Base-by-base conservation (phyloP, 768 basidiomycete genomes). In the Leccinum olivaceopallidum region DNA sequence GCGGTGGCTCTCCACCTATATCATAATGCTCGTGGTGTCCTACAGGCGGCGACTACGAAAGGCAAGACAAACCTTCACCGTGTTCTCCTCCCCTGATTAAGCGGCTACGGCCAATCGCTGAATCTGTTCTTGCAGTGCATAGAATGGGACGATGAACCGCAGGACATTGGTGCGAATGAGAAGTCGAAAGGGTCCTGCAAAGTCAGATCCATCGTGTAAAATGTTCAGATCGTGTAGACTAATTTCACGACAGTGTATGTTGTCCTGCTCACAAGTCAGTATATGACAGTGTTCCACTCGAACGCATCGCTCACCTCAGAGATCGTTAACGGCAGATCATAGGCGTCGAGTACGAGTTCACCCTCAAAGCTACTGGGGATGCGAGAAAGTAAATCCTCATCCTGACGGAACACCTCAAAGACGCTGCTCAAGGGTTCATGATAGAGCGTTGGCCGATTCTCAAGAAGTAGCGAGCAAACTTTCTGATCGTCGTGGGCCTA, bases 151-250 rank as follows among this genome's bases (percentile, higher is more conserved):
- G 47, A 88, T 87, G 63, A 91, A 90, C 53, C 89, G 81, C 36
- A 88, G 85, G 1, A 72, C 62, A 30, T 72, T 65, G 8, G 77
- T 67, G 53, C 77, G 81, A 49, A 90, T 72, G 55, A 78, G 79
- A 48, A 90, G 76, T 47, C 86, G 85, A 54, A 91, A 78, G 6
- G 86, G 86, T 32, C 89, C 89, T 65, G 75, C 62, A 58, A 87
- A 71, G 63, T 82, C 81, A 67, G 83, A 81, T 60, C 81, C 85
- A 67, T 89, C 88, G 68, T 90, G 88, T 32, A 90, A 72, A 51
- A 85, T 77, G 69, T 87, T 86, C 50, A 91, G 77, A 68, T 91
- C 89, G 69, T 90, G 89, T 52, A 91, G 76, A 58, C 85, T 85
- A 56, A 88, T 77, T 74, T 90, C 87, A 42, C 83, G 85, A 6